Evolutionary conservation across 1,139 yeast species (phyloP).

Genomic region (Protomyces inundatus): DNA sequence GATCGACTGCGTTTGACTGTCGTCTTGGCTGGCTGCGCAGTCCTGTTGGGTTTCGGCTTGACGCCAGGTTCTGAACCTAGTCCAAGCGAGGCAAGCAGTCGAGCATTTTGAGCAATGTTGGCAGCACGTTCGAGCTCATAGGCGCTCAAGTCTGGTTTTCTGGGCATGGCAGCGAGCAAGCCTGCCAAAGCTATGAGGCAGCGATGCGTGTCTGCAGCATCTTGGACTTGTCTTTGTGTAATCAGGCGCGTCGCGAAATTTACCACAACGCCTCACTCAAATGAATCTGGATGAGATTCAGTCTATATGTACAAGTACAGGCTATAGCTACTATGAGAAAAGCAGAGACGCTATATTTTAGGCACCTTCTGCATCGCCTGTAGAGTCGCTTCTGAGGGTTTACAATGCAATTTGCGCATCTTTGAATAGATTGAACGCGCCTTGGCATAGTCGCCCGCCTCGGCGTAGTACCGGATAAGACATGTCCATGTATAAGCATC

Average conservation of each 20-base stretch:
- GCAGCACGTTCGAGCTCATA: conserved; percentile 10
- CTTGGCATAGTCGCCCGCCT: neutral
- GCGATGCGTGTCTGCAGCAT: no score
- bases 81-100: conserved; percentile 4
- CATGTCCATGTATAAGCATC: conserved; percentile 5
- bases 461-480: conserved; percentile 2
- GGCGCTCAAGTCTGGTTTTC: neutral
- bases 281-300: neutral
- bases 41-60: neutral
- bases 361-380: neutral
- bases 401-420: neutral
- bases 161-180: neutral
- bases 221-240: no score
- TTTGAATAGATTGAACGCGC: neutral
- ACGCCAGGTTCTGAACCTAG: neutral
- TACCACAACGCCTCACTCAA: neutral
- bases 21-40: neutral
- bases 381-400: neutral
- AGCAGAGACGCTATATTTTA: neutral
- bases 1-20: neutral
- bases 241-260: neutral
- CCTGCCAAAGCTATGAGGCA: neutral
- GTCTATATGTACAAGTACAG: neutral
- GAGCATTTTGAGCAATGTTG: neutral
- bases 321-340: neutral